Evolutionary conservation across 78 protist species (phyloP).

Genomic region (Dictyostelium citrinum): DNA sequence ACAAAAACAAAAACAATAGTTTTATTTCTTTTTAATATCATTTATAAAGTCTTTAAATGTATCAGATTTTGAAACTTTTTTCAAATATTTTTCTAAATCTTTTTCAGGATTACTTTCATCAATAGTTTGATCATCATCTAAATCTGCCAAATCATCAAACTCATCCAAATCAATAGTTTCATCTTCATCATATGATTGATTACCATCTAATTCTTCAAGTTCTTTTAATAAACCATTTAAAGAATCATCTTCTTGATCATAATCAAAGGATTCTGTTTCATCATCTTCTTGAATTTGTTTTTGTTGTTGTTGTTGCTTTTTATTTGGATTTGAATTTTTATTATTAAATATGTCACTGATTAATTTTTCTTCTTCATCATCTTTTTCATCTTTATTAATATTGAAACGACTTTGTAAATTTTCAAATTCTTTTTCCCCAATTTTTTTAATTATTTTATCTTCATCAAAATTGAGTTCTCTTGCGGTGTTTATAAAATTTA

Average conservation of each 20-base stretch:
- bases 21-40: slow-evolving; percentile 1
- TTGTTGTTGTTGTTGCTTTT: not conserved
- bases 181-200: not conserved
- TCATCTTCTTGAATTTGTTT: not conserved
- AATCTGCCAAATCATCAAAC: not conserved
- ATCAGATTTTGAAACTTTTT: not conserved
- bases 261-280: not conserved
- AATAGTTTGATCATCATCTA: not conserved
- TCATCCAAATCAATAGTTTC: not conserved
- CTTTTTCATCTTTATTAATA: not conserved
- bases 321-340: not conserved
- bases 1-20: not conserved
- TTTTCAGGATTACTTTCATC: slow-evolving; percentile 6
- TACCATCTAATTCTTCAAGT: not conserved
- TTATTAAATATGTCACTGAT: not conserved
- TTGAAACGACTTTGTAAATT: not conserved
- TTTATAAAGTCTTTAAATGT: not conserved
- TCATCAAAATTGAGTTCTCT: not conserved
- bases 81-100: slow-evolving; percentile 8
- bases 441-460: not conserved
- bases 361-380: not conserved
- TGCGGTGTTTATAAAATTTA: not conserved
- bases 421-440: not conserved
- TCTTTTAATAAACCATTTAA: not conserved
- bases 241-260: not conserved